These are phyloP conservation scores for Coleophoma crateriformis DNA, from an alignment of 2,329 filamentous ascomycete genomes.

Conservation along the genomic window DNA sequence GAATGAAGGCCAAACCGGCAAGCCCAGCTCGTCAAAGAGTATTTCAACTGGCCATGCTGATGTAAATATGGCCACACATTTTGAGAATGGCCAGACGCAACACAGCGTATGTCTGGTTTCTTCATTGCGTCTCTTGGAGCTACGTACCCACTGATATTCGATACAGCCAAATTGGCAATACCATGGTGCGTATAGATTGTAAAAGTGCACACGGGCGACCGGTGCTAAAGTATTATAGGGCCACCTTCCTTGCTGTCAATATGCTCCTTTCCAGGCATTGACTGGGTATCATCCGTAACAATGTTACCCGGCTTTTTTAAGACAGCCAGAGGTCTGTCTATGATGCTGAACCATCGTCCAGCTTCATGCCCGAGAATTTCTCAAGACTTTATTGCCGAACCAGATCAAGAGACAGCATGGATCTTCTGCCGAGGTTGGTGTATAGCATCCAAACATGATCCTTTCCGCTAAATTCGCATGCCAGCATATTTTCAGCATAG, in stretches of 20 bases:
- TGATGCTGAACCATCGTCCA: not conserved
- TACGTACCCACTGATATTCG: not conserved
- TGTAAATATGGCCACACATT: not conserved
- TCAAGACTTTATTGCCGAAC: not conserved
- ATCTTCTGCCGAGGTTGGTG: not conserved
- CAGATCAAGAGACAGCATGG: not conserved
- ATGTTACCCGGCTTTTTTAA: not conserved
- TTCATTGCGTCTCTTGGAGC: not conserved
- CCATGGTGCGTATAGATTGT: not conserved
- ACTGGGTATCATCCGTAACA: slow-evolving; percentile 1
- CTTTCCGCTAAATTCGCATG: not conserved
- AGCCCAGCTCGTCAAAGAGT: not conserved
- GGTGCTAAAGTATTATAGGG: not conserved
- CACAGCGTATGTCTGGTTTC: not conserved
- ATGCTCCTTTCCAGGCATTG: not conserved
- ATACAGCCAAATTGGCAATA: not conserved
- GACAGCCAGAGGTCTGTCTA: not conserved
- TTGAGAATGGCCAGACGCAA: not conserved
- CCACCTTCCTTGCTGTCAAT: slow-evolving; percentile 2
- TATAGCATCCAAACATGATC: not conserved
- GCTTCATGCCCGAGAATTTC: not conserved
- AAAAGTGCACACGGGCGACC: too few relatives aligned
- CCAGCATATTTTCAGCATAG: slow-evolving; percentile 1
- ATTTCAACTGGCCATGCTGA: not conserved
- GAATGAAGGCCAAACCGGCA: not conserved